Base-by-base conservation (phyloP, 2,329 filamentous ascomycete species). In the Verticillium dahliae region DNA sequence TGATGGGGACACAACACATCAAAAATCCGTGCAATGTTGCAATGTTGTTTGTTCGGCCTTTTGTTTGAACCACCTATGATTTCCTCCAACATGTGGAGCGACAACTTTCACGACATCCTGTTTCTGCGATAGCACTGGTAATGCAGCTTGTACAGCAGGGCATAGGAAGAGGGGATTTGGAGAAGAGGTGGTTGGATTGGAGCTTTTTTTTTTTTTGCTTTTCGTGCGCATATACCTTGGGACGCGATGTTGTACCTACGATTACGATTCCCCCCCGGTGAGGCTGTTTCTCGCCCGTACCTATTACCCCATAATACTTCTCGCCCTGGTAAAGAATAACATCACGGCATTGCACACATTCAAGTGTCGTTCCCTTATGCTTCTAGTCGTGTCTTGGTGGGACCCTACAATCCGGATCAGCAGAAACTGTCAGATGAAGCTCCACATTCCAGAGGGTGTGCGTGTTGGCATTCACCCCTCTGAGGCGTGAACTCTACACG, bases 331-430 rank as follows among this genome's bases (percentile, higher is more conserved):
- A 58, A 41, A 45, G n/a, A 58, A 58, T 58, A 58, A 41, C 57
- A 58, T 58, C 57, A 50, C 57, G 38, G 39, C 33, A 58, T 27
- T 58, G 57, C 57, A 58, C 57, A 58, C 22, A 78, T 22, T 18
- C 10, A 18, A 41, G 13, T 18, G 45, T 52, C 45, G 45, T 52
- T 52, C 45, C 45, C 13, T 52, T 52, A 22, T 52, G 18, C 45
- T 27, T 52, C 45, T n/a, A 14, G 14, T 22, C 10, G n/a, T 52
- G 45, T 52, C 45, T 52, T 18, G 22, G 7, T 52, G 10, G 10
- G 45, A 52, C 18, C 18, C 18, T 27, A 18, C 45, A 13, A 13
- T 13, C 18, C 4, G 7, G 45, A 7, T 11, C 18, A 22, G 7
- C 45, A 9, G 45, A 22, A 22, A 11, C 18, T 52, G 45, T 52